These are phyloP conservation scores for Cladorrhinum sp. DNA, from an alignment of 2,329 filamentous ascomycete species.

Conservation along the genomic window DNA sequence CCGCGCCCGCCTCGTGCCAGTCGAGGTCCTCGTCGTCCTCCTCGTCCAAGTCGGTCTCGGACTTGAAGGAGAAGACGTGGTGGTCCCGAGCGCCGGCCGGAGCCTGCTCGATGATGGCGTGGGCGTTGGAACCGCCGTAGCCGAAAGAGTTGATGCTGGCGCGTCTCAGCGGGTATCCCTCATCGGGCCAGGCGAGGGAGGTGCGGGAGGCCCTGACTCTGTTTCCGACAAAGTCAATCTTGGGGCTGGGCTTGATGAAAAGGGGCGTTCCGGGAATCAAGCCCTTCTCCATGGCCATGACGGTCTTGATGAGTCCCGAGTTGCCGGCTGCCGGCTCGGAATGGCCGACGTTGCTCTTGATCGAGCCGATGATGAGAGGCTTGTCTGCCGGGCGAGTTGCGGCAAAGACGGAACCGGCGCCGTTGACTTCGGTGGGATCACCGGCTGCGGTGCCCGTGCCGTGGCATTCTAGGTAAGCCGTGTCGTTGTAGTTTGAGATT, in stretches of 20 bases:
- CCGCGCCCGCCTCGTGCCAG: neutral
- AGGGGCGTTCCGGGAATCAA: slow-evolving; percentile 2
- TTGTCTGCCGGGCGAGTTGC: slow-evolving; percentile 2
- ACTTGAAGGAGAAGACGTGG: neutral
- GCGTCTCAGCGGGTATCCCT: neutral
- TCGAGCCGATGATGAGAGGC: slow-evolving; percentile 38
- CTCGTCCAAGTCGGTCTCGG: neutral
- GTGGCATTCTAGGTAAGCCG: slow-evolving; percentile 25
- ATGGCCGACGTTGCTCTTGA: slow-evolving; percentile 31
- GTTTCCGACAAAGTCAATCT: neutral
- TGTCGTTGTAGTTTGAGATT: slow-evolving; percentile 4
- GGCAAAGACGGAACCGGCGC: slow-evolving; percentile 32
- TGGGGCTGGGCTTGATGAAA: slow-evolving; percentile 21
- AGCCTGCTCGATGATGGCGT: slow-evolving; percentile 15
- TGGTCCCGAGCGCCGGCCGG: neutral
- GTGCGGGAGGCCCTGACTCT: slow-evolving; percentile 18
- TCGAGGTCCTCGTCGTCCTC: slow-evolving; percentile 9
- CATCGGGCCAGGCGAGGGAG: slow-evolving; percentile 26
- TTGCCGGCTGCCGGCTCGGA: slow-evolving; percentile 23
- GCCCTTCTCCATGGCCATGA: slow-evolving; percentile 23
- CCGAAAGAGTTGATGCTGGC: slow-evolving; percentile 22
- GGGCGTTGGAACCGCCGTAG: slow-evolving; percentile 21
- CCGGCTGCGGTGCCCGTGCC: slow-evolving; percentile 42
- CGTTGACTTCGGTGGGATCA: slow-evolving; percentile 40
- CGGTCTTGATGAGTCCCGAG: slow-evolving; percentile 22